A percentile compares a stretch with the other conserved stretches of the same genome.
Evolutionary conservation across 306 rosid genomes (phyloP).

Genomic region (Arachis stenosperma): DNA sequence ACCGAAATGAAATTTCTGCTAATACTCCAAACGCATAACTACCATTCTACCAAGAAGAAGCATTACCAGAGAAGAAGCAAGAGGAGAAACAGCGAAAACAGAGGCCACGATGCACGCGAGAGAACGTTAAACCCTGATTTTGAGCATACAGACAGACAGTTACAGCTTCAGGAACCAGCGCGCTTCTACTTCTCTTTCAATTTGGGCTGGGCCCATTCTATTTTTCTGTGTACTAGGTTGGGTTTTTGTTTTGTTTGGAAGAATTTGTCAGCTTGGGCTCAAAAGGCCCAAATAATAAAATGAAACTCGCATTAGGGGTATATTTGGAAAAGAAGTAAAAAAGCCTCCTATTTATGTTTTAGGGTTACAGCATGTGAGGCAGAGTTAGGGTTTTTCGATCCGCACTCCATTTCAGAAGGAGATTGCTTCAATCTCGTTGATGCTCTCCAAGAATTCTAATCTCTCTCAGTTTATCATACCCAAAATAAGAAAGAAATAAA

Average conservation of each 20-base stretch:
- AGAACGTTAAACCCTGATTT: conserved; percentile 44
- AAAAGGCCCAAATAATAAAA: neutral
- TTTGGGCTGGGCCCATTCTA: neutral
- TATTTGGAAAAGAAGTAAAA: neutral
- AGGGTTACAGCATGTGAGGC: no score
- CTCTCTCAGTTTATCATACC: neutral
- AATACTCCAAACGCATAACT: neutral
- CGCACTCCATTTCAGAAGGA: conserved; percentile 29
- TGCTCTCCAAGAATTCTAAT: neutral
- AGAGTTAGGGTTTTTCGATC: conserved; percentile 11
- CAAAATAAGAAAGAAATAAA: no score
- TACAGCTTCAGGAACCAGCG: neutral
- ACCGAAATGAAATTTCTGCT: neutral
- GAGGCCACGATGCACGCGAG: neutral
- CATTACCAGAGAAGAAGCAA: conserved; percentile 33
- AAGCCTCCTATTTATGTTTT: neutral
- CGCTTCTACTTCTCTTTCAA: neutral
- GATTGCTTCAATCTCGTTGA: neutral
- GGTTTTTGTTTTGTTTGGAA: neutral
- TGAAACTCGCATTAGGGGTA: neutral
- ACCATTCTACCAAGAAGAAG: neutral
- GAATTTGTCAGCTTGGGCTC: neutral
- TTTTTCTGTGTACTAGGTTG: neutral
- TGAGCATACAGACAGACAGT: neutral
- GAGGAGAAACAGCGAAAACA: neutral